Evolutionary conservation across 176 grass and related monocot species (phyloP), one percentile per base, ranked within the genome.

Genomic region (Calamus simplicifolius): DNA sequence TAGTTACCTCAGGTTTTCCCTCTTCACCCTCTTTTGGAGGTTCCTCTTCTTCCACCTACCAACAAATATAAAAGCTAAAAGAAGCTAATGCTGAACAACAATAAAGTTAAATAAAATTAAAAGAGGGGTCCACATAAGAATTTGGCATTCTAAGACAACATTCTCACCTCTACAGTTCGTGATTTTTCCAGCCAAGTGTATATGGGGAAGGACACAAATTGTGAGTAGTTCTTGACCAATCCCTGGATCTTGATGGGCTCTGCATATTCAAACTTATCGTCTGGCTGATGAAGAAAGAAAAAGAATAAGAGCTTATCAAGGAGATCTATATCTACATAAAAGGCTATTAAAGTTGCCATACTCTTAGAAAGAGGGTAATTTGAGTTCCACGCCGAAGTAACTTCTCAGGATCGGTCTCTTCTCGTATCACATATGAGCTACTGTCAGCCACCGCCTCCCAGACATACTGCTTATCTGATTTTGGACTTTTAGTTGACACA

Each of bases 131-230:
- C 12, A 43, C 35, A 43, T 1, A 43, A 43, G 35, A 43, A 43
- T 0, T 43, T 43, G 35, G 35, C 35, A 43, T 43, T 7, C 35
- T 8, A 7, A 43, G 35, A 43, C 35, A 13, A 13, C 10, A 43
- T 43, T 35, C 52, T 16, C 58, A 95, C 89, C 85, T 95, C 89
- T 66, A 88, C 76, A 50, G 89, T 88, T 78, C 81, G 75, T 51
- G 89, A 95, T 80, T 95, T 95, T 68, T 95, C 89, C 57, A 88
- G 85, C 75, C 83, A 95, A 52, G 85, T 89, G 63, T 86, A 89
- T 72, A 95, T 95, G n/a, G 90, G 90, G 67, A 95, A 95, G 27
- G 90, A 89, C 1, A 95, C 90, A 76, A 89, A 89, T 63, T 95
- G 90, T 25, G 85, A 89, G 56, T 89, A 89, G 66, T 95, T 95